phyloP scores from a whole-genome alignment of 176 grass and related monocot genomes.

The Oryza punctata region DNA sequence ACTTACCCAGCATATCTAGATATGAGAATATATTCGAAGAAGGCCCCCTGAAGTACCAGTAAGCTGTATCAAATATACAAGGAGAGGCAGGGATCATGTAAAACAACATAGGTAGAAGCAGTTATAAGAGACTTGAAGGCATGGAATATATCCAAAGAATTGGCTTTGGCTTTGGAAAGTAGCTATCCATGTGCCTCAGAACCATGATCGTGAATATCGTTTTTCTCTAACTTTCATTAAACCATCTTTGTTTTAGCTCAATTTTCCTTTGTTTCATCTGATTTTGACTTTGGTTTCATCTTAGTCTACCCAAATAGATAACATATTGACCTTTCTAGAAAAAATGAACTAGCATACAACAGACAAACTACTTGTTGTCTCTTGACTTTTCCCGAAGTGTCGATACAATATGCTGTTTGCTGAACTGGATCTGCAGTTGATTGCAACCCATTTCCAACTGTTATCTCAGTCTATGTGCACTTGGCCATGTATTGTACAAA shows the following conservation, averaged over 20 bases:
- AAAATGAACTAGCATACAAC: neutral
- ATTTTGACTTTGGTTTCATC: neutral
- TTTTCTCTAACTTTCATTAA: neutral
- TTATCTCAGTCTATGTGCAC: neutral
- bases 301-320: neutral
- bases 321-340: neutral
- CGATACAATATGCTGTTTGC: conserved; percentile 7
- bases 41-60: neutral
- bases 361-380: neutral
- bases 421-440: neutral
- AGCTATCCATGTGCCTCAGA: neutral
- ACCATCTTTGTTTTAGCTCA: neutral
- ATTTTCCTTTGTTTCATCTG: neutral
- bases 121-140: neutral
- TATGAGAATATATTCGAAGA: neutral
- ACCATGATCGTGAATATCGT: neutral
- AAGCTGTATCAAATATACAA: neutral
- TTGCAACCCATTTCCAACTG: neutral
- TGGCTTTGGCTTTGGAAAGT: neutral
- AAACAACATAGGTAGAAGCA: neutral
- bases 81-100: neutral
- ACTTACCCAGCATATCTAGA: neutral
- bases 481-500: conserved; percentile 7
- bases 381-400: neutral
- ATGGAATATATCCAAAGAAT: neutral